These are phyloP conservation scores for Escovopsis sp. DNA, from an alignment of 2,329 filamentous ascomycete species.

Conservation along the genomic window DNA sequence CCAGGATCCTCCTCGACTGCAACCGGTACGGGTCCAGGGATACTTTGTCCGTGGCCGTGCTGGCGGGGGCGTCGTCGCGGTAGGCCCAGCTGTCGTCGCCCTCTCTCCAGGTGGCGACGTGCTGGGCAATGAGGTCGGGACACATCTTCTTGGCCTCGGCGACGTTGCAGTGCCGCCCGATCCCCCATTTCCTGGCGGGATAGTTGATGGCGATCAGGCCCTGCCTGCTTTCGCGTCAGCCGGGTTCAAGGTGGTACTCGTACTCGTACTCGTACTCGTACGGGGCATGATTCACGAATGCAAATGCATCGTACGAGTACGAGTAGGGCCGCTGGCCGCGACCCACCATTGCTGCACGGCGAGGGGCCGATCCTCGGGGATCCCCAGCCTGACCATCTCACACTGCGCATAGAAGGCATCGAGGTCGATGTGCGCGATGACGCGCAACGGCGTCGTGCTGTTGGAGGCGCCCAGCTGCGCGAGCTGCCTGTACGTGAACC, in stretches of 20 bases:
- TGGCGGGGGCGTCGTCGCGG: slow-evolving; percentile 60
- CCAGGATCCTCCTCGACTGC: slow-evolving; percentile 70
- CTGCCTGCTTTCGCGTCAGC: slow-evolving; percentile 40
- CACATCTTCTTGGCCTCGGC: slow-evolving; percentile 77
- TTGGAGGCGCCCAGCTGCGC: slow-evolving; percentile 58
- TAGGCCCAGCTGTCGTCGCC: slow-evolving; percentile 90
- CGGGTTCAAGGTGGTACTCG: no score
- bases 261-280: no score
- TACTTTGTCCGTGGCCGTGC: slow-evolving; percentile 83
- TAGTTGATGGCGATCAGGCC: slow-evolving; percentile 96
- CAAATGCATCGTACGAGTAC: slow-evolving; percentile 1
- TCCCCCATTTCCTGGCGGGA: slow-evolving; percentile 65
- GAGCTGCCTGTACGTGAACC: slow-evolving; percentile 76
- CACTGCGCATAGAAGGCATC: slow-evolving; percentile 98
- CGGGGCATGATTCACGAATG: no score
- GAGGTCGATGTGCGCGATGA: slow-evolving; percentile 83
- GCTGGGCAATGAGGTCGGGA: slow-evolving; percentile 70
- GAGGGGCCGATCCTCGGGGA: slow-evolving; percentile 62
- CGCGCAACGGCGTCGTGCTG: slow-evolving; percentile 62
- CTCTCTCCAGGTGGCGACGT: slow-evolving; percentile 90
- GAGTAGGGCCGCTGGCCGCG: neutral
- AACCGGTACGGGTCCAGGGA: slow-evolving; percentile 83
- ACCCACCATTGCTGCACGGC: slow-evolving; percentile 82
- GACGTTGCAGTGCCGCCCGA: slow-evolving; percentile 65
- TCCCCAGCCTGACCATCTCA: slow-evolving; percentile 74